A percentile compares a stretch with the other conserved stretches of the same genome.
Evolutionary conservation across 768 basidiomycete species (phyloP).

Genomic region (Kondoa malvinella): DNA sequence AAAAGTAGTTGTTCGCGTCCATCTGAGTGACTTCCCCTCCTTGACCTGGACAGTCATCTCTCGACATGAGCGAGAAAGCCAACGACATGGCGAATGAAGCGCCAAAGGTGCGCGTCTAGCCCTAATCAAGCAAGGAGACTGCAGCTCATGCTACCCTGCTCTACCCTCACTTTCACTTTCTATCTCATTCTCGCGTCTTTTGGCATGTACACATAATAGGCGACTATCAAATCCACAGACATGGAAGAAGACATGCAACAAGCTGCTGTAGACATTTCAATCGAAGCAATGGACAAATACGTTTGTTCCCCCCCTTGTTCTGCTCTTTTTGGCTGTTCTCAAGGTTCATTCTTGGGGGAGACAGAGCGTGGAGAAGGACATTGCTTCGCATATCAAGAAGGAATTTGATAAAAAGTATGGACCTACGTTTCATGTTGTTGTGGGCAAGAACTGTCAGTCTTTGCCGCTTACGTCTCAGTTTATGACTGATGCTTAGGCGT

Average conservation of each 20-base stretch:
- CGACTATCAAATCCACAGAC: conserved; percentile 90
- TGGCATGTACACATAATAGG: conserved; percentile 28
- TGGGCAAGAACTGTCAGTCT: conserved; percentile 2
- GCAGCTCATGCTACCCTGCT: no score
- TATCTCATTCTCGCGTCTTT: not conserved
- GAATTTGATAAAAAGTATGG: conserved; percentile 4
- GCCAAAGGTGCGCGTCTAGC: not conserved
- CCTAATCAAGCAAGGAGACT: not conserved
- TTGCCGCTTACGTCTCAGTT: no score
- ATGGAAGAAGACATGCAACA: conserved; percentile 95
- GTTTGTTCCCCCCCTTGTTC: not conserved
- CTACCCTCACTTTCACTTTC: not conserved
- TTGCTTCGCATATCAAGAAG: conserved; percentile 92
- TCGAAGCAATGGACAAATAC: conserved; percentile 71
- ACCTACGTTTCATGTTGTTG: conserved; percentile 1
- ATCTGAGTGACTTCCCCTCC: not conserved
- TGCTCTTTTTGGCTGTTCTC: not conserved
- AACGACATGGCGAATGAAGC: not conserved
- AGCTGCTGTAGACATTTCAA: conserved; percentile 74
- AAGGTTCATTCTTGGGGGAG: not conserved
- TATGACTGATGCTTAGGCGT: no score
- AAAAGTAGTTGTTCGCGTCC: no score
- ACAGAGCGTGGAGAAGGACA: conserved; percentile 78
- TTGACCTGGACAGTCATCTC: not conserved
- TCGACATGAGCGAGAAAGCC: not conserved